Evolutionary conservation across 176 grass and related monocot species (phyloP).

Genomic region (Microstegium vimineum): DNA sequence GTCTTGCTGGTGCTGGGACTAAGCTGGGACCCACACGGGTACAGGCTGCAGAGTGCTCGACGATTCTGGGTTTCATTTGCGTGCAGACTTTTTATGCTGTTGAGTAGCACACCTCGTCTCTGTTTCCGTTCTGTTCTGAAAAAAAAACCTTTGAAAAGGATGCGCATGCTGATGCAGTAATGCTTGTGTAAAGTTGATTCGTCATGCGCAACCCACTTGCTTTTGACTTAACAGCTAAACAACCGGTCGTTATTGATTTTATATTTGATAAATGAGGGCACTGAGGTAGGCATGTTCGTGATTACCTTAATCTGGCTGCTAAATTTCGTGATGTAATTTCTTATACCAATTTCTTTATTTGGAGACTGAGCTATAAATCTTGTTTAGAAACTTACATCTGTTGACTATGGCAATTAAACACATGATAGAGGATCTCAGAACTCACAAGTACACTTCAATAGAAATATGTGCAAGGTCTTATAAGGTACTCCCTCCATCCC

Average conservation of each 20-base stretch:
- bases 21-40: not conserved
- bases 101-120: not conserved
- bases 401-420: not conserved
- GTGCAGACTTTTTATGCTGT: slow-evolving; percentile 27
- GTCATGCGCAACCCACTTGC: not conserved
- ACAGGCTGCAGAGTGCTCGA: not conserved
- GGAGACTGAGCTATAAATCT: not conserved
- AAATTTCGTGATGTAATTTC: not conserved
- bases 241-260: not conserved
- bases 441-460: not conserved
- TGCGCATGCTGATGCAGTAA: not conserved
- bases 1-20: not conserved
- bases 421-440: not conserved
- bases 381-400: not conserved
- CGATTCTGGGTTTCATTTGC: slow-evolving; percentile 14
- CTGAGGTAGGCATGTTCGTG: not conserved
- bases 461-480: not conserved
- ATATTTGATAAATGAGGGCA: not conserved
- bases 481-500: too few species aligned
- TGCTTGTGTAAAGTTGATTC: not conserved
- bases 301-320: not conserved
- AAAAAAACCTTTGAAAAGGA: not conserved
- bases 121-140: not conserved
- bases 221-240: not conserved
- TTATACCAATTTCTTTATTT: not conserved